Percentiles rank a stretch among this genome's conserved stretches.
Evolutionary conservation across 805 yeast genomes (phyloP).

Genomic region (Candida ascalaphidarum): DNA sequence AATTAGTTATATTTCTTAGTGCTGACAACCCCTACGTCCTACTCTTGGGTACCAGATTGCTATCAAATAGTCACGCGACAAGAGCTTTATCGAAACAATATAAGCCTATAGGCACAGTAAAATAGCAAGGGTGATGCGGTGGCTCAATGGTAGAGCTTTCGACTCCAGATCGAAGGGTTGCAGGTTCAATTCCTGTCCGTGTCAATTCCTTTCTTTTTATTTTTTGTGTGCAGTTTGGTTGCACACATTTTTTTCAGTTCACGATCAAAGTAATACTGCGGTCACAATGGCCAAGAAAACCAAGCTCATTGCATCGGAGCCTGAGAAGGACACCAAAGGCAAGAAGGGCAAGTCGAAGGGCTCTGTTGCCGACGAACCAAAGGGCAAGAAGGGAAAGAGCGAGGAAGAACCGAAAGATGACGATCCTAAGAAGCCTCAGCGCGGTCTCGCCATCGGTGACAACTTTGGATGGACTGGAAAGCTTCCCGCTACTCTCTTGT

Average conservation of each 20-base stretch:
- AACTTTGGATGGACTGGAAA: constrained; percentile 91
- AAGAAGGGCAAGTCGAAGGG: constrained; percentile 1
- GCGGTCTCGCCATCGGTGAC: constrained; percentile 39
- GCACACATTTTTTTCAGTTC: not conserved
- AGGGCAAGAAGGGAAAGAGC: too few species aligned
- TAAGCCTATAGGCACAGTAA: too few species aligned
- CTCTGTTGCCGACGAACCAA: not conserved
- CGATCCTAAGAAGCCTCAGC: constrained; percentile 21
- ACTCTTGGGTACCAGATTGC: too few species aligned
- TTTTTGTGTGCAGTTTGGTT: too few species aligned
- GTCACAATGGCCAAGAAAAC: not conserved
- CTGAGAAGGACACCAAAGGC: not conserved
- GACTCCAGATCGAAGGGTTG: constrained; percentile 16
- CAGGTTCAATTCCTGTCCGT: constrained; percentile 17
- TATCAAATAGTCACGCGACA: too few species aligned
- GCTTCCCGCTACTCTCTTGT: constrained; percentile 75
- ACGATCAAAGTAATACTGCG: constrained; percentile 4
- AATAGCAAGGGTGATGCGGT: constrained; percentile 11
- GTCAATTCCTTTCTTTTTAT: constrained; percentile 6
- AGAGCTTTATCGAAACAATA: too few species aligned
- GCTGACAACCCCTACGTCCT: too few species aligned
- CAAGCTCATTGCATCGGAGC: not conserved
- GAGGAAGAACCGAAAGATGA: constrained; percentile 1
- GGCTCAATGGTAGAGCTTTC: constrained; percentile 17
- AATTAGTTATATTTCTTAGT: too few species aligned